Base-by-base conservation (phyloP, 1,284 basidiomycete species). In the Wolfiporia cocos region DNA sequence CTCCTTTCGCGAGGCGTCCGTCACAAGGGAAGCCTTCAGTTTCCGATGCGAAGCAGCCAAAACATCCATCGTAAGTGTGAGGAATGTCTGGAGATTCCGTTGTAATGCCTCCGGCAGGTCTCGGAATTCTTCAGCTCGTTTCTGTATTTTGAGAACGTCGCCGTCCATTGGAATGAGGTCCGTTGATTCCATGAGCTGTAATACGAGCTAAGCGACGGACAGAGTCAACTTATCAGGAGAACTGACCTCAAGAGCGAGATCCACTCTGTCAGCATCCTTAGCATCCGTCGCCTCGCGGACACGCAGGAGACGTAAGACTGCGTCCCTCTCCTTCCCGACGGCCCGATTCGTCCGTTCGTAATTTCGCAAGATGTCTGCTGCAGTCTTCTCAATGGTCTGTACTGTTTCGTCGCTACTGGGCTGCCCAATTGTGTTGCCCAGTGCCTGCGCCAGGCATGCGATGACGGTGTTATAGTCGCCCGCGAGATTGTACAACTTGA, bases 401-500 rank as follows among this genome's bases (percentile, higher is more conserved):
- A 78, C 80, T 53, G 80, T 81, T 54, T 86, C 85, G 49, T 71
- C 74, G 2, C 75, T 73, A 42, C 73, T 74, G 0, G 84, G 78
- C 53, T 84, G 76, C 4, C 80, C 72, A 33, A 95, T 72, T 1
- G 86, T 85, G 54, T 85, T 86, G n/a, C 93, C 92, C 0, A 99
- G 73, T 3, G 92, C 89, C 43, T 84, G 81, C 32, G 92, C 92
- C 33, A 99, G 82, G 45, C 91, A 92, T 6, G 80, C 73, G 30
- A 98, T 78, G 36, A 99, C 95, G 22, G 86, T 90, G 38, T 81
- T 71, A 61, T 94, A 93, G 49, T 96, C 90, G 29, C 91, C 89
- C 0, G 94, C 92, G 28, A 98, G 80, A 65, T 98, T 95, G 70
- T 92, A 98, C 35, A 99, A 70, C 62, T 95, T 87, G 66, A 99